Evolutionary conservation across 495 filamentous ascomycete species (phyloP).

Genomic region (Neurospora cerealis): DNA sequence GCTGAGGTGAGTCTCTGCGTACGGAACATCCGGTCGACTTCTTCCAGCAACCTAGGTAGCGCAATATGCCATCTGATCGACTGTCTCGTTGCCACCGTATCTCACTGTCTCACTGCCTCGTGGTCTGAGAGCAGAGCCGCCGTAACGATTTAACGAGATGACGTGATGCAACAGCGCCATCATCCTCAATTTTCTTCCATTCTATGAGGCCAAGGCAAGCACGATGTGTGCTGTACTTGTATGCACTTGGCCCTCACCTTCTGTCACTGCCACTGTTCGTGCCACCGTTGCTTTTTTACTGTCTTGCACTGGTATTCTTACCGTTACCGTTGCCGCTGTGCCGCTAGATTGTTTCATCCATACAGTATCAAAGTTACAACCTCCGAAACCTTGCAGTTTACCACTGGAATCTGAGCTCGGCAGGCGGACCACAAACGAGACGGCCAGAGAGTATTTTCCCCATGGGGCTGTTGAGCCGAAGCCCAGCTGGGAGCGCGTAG

Average conservation of each 20-base stretch:
- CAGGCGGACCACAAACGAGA: not conserved
- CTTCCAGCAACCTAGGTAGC: not conserved
- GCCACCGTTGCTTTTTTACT: too few relatives aligned
- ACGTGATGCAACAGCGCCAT: not conserved
- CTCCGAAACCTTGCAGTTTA: not conserved
- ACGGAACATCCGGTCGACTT: not conserved
- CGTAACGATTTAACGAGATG: not conserved
- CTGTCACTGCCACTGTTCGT: not conserved
- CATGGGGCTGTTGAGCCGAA: not conserved
- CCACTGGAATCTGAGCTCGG: not conserved
- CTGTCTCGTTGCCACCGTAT: too few relatives aligned
- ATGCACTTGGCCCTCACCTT: not conserved
- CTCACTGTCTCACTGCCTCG: too few relatives aligned
- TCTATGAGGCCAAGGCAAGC: too few relatives aligned
- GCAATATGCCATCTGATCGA: not conserved
- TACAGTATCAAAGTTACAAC: not conserved
- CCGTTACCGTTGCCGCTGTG: not conserved
- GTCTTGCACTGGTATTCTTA: not conserved
- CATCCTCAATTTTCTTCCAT: too few relatives aligned
- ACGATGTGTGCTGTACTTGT: not conserved
- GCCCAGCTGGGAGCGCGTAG: not conserved
- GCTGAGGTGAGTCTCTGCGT: not conserved
- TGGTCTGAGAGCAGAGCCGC: not conserved
- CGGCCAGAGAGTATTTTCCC: not conserved
- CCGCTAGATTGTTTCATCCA: not conserved